Evolutionary conservation across 208 protist species (phyloP).

Genomic region (Acanthamoeba castellanii): DNA sequence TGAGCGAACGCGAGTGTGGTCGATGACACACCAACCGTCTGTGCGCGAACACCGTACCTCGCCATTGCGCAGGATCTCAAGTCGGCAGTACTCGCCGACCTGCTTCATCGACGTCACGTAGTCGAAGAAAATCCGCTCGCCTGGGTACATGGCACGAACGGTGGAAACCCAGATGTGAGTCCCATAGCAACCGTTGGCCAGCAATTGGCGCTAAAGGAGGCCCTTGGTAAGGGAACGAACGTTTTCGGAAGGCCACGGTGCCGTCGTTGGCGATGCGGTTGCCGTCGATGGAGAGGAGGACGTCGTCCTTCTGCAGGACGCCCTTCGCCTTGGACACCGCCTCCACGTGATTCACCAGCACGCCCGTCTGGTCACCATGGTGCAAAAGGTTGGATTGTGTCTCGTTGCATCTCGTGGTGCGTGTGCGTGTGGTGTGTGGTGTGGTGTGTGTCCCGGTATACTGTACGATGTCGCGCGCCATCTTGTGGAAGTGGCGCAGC

Average conservation of each 20-base stretch:
- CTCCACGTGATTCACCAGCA: constrained; percentile 76
- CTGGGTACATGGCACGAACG: neutral
- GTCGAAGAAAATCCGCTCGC: constrained; percentile 76
- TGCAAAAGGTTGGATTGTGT: neutral
- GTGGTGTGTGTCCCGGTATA: neutral
- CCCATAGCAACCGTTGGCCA: neutral
- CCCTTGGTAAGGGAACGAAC: neutral
- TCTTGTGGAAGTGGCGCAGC: constrained; percentile 74
- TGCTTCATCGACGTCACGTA: constrained; percentile 81
- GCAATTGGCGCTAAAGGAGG: neutral
- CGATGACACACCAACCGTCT: neutral
- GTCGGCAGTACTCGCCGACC: constrained; percentile 59
- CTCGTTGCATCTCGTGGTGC: neutral
- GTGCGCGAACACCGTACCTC: neutral
- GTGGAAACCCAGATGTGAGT: neutral
- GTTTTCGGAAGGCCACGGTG: constrained; percentile 79
- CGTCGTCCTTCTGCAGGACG: constrained; percentile 80
- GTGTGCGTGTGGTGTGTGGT: neutral
- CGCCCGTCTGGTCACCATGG: constrained; percentile 71
- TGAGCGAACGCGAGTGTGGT: neutral
- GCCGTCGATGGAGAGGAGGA: constrained; percentile 80
- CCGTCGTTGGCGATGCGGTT: constrained; percentile 82
- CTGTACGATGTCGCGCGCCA: constrained; percentile 57
- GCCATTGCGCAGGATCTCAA: constrained; percentile 41
- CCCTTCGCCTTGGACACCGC: constrained; percentile 37